These are phyloP conservation scores for Acanthamoeba rhysodes DNA, from an alignment of 208 protist species.

Conservation along the genomic window DNA sequence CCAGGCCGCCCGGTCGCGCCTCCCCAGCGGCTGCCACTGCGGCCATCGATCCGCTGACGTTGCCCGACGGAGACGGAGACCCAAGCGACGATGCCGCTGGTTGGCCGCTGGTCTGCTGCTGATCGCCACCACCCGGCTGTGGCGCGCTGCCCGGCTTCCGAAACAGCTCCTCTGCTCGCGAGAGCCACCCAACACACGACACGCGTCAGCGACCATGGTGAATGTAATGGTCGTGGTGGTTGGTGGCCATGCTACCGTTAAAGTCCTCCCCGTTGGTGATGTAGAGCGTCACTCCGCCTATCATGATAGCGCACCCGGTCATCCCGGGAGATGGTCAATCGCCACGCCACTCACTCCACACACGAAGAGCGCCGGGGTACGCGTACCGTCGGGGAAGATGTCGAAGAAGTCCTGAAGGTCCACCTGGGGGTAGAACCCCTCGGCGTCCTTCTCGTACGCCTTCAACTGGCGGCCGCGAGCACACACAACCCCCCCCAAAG, in stretches of 20 bases:
- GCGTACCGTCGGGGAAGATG: background rate
- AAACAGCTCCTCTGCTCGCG: background rate
- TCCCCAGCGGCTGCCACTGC: background rate
- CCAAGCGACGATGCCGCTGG: too few relatives aligned
- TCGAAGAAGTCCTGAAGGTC: slow-evolving; percentile 50
- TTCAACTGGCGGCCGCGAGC: background rate
- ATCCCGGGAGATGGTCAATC: background rate
- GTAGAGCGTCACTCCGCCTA: slow-evolving; percentile 25
- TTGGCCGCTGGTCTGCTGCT: too few relatives aligned
- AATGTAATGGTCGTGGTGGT: too few relatives aligned
- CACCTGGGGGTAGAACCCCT: background rate
- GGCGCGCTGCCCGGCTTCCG: background rate
- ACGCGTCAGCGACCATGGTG: too few relatives aligned
- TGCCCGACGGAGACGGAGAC: too few relatives aligned
- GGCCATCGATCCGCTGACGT: too few relatives aligned
- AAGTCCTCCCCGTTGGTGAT: slow-evolving; percentile 52
- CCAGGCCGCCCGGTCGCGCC: background rate
- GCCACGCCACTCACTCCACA: too few relatives aligned
- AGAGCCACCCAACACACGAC: too few relatives aligned
- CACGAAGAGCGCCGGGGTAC: background rate
- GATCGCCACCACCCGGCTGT: background rate
- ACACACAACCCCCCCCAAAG: background rate
- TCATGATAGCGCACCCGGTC: background rate
- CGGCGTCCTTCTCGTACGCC: slow-evolving; percentile 2
- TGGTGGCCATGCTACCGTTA: background rate